Conservation (phyloP, 129 eudicot species). For the Cynara cardunculus region DNA sequence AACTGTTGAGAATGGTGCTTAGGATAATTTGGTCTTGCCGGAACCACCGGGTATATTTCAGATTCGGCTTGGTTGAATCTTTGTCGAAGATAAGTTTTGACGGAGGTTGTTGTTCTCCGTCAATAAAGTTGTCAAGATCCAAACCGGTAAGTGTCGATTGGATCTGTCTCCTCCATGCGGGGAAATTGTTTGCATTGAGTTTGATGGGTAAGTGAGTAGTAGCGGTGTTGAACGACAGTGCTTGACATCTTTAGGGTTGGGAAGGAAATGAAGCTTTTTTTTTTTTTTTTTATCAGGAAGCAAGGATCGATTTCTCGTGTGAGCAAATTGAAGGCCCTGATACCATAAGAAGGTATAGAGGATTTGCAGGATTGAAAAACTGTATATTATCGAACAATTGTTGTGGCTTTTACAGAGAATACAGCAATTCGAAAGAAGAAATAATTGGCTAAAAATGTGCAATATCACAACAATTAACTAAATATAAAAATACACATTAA, state of each 20-base stretch:
- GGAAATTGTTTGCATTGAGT: not conserved
- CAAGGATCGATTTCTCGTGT: not conserved
- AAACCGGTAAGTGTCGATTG: not conserved
- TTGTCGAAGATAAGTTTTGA: not conserved
- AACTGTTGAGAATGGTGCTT: not conserved
- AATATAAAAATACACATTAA: too few relatives aligned
- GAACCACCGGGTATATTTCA: not conserved
- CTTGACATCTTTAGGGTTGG: not conserved
- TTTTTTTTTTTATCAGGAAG: too few relatives aligned
- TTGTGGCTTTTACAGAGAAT: not conserved
- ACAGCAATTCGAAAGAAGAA: not conserved
- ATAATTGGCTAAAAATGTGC: not conserved
- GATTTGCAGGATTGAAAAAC: not conserved
- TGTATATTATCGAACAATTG: too few relatives aligned
- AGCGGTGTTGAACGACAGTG: not conserved
- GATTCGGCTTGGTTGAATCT: not conserved
- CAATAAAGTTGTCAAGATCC: not conserved
- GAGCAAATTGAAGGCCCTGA: not conserved
- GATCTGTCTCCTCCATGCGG: not conserved
- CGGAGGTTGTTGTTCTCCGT: not conserved
- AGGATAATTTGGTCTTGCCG: not conserved
- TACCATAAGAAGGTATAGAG: not conserved
- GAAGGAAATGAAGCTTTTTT: too few relatives aligned
- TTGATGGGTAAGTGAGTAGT: not conserved
- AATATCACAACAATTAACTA: too few relatives aligned